phyloP scores from a whole-genome alignment of 768 basidiomycete genomes.

The Fistulinella prunicolor region DNA sequence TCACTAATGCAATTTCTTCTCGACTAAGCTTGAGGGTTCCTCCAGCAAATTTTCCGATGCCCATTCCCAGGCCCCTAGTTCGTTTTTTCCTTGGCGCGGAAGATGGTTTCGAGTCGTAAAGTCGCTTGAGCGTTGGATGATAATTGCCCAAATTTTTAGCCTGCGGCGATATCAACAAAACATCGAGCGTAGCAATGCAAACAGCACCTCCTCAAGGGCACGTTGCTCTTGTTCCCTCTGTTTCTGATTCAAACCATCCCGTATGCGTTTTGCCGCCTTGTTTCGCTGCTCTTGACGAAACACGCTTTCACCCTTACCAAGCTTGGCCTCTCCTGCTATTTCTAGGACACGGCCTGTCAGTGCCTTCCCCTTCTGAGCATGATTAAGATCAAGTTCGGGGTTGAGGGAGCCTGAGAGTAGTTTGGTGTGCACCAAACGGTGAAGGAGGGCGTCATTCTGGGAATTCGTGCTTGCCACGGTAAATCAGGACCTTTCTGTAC shows the following conservation, averaged over 20 bases:
- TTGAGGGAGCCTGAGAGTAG: constrained; percentile 72
- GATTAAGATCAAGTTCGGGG: constrained; percentile 55
- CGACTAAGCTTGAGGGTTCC: constrained; percentile 65
- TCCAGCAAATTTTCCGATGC: constrained; percentile 70
- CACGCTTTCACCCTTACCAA: constrained; percentile 70
- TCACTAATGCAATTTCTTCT: constrained; percentile 51
- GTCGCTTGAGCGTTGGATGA: constrained; percentile 70
- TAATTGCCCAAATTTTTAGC: constrained; percentile 85
- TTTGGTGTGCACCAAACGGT: constrained; percentile 76
- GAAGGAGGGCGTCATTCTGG: constrained; percentile 76
- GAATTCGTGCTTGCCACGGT: constrained; percentile 57
- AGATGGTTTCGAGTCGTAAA: constrained; percentile 46
- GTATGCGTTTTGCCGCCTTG: constrained; percentile 66
- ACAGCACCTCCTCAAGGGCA: constrained; percentile 64
- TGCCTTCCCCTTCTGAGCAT: constrained; percentile 70
- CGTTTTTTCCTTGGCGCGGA: constrained; percentile 41
- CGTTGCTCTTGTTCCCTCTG: constrained; percentile 53
- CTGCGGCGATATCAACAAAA: constrained; percentile 36
- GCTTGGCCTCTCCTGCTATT: constrained; percentile 58
- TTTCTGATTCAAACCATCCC: constrained; percentile 66
- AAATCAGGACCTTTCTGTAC: neutral
- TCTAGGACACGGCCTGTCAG: constrained; percentile 77
- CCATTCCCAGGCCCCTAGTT: constrained; percentile 69
- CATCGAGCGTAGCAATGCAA: neutral
- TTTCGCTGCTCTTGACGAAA: constrained; percentile 64